phyloP scores from a whole-genome alignment of 306 rosid species.

The Rosa lucieae region DNA sequence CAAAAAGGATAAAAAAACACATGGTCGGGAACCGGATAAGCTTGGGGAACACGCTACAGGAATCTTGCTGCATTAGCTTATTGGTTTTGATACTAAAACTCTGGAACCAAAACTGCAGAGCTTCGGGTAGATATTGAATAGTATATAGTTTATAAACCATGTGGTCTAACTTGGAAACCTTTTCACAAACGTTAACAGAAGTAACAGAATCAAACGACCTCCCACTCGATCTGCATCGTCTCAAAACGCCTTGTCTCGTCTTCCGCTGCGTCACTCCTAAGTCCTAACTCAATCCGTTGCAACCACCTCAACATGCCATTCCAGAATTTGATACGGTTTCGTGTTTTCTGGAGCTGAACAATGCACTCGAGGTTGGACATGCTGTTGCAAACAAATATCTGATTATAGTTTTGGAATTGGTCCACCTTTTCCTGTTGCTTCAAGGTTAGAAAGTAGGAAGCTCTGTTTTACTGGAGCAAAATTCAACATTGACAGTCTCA shows the following conservation, averaged over 20 bases:
- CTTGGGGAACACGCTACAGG: background rate
- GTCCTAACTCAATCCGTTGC: background rate
- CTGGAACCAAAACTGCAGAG: background rate
- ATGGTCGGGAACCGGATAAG: background rate
- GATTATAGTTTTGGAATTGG: too few species aligned
- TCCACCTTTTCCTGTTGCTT: background rate
- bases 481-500: background rate
- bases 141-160: background rate
- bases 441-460: background rate
- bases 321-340: background rate
- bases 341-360: background rate
- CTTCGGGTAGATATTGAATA: background rate
- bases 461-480: background rate
- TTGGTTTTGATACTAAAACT: background rate
- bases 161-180: background rate
- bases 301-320: too few species aligned
- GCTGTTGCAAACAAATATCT: too few species aligned
- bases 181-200: background rate
- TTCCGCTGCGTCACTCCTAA: background rate
- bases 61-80: background rate
- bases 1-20: background rate
- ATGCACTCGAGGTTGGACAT: background rate
- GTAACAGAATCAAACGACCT: background rate
- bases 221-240: background rate
- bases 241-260: background rate